These are phyloP conservation scores for Sarocladiaceae sp. DNA, from an alignment of 2,329 filamentous ascomycete species.

Conservation along the genomic window DNA sequence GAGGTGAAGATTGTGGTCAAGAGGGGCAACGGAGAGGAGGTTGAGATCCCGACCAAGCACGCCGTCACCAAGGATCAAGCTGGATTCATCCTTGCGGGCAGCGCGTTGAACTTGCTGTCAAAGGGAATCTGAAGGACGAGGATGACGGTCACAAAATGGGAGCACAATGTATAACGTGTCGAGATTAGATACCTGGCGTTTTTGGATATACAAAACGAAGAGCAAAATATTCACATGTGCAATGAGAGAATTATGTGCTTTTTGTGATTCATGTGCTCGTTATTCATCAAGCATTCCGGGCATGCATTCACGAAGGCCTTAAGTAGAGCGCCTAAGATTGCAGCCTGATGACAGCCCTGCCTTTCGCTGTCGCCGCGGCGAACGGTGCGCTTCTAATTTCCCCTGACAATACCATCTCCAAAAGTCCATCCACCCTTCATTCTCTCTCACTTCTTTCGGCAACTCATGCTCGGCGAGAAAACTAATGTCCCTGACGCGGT, in stretches of 20 bases:
- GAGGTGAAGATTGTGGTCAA: slow-evolving; percentile 68
- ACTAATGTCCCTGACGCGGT: slow-evolving; percentile 29
- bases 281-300: too few relatives aligned
- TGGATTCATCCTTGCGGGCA: slow-evolving; percentile 87
- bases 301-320: background rate
- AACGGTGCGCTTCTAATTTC: slow-evolving; percentile 4
- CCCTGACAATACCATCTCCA: slow-evolving; percentile 31
- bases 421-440: slow-evolving; percentile 41
- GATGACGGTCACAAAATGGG: background rate
- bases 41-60: slow-evolving; percentile 76
- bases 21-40: slow-evolving; percentile 55
- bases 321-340: too few relatives aligned
- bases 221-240: too few relatives aligned
- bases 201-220: background rate
- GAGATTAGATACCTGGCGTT: background rate
- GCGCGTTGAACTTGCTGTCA: slow-evolving; percentile 85
- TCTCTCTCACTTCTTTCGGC: slow-evolving; percentile 38
- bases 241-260: too few relatives aligned
- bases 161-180: background rate
- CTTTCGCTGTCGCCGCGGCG: background rate
- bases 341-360: too few relatives aligned
- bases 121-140: slow-evolving; percentile 42
- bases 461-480: slow-evolving; percentile 34
- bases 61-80: slow-evolving; percentile 88
- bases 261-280: too few relatives aligned